Evolutionary conservation across 495 filamentous ascomycete genomes (phyloP).

Genomic region (Bacidia gigantensis): DNA sequence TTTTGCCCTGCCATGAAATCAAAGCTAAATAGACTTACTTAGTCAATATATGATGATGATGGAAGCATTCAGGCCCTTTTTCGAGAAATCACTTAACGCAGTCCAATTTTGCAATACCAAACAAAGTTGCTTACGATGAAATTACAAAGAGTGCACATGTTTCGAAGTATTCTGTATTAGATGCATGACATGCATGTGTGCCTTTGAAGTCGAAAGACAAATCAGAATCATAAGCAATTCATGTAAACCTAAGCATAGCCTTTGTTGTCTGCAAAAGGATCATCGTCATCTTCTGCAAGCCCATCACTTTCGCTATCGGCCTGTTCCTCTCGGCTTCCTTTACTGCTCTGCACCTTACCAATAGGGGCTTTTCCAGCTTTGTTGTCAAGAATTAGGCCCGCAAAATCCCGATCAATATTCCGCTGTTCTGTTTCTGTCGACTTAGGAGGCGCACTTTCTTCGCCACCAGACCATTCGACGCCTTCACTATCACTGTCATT

Average conservation of each 20-base stretch:
- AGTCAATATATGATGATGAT: too few species aligned
- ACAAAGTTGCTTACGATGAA: too few species aligned
- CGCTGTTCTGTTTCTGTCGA: constrained; percentile 12
- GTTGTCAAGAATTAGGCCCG: constrained; percentile 32
- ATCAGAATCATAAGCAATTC: neutral
- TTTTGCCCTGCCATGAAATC: too few species aligned
- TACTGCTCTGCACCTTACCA: constrained; percentile 13
- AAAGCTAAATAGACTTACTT: too few species aligned
- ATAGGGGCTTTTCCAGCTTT: constrained; percentile 22
- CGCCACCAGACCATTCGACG: constrained; percentile 37
- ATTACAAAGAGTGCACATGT: too few species aligned
- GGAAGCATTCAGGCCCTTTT: too few species aligned
- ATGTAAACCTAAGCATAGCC: constrained; percentile 33
- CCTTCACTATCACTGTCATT: constrained; percentile 90
- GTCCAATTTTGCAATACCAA: too few species aligned
- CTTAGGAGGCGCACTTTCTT: constrained; percentile 25
- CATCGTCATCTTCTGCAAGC: constrained; percentile 50
- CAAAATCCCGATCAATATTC: constrained; percentile 25
- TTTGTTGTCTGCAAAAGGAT: constrained; percentile 70
- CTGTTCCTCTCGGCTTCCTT: constrained; percentile 13
- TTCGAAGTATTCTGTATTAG: too few species aligned
- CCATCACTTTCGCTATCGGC: constrained; percentile 37
- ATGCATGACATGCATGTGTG: too few species aligned
- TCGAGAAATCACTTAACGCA: too few species aligned
- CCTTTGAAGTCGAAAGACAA: too few species aligned